Evolutionary conservation across 2,329 filamentous ascomycete species (phyloP), one percentile per base, ranked within the genome.

Genomic region (Pezicula rhizophila): DNA sequence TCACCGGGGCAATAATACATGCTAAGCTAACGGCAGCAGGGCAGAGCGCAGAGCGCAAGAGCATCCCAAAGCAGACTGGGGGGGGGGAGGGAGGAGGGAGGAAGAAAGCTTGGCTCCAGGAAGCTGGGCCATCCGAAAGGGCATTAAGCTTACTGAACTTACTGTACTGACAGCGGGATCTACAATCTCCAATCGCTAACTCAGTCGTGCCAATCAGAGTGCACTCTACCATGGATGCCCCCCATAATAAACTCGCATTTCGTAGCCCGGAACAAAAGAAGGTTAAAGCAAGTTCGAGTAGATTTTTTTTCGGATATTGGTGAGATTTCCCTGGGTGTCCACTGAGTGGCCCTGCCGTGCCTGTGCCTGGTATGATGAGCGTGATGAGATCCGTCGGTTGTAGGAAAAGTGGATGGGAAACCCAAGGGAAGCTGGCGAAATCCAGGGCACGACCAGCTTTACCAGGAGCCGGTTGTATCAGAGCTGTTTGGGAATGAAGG

Each of bases 41-140:
- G 33, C 17, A 18, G 18, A 18, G 18, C 2, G 18, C 18, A 15
- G 25, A 43, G 47, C 46, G 23, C 23, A 23, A 23, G 23, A 23
- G 23, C 23, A 23, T 23, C 23, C 23, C 23, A 23, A 23, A 23
- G 23, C 49, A 45, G 38, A 28, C 20, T 38, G 31, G 49, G 47
- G n/a, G n/a, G n/a, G n/a, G n/a, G n/a, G n/a, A n/a, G n/a, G n/a
- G n/a, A n/a, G n/a, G n/a, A n/a, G n/a, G n/a, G 50, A 50, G 45
- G 23, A 23, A 52, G 18, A 57, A 43, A n/a, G 47, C 48, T 55
- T 52, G 46, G 26, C 43, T 23, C 23, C 44, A 53, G 58, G 55
- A 56, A 54, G 25, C 38, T 47, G 28, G 42, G 38, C 42, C 53
- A 60, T 60, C 58, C 58, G 57, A 45, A 57, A 52, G 38, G 39